Percentiles rank a stretch among this genome's conserved stretches.
These are phyloP conservation scores for Thelonectria discophora DNA, from an alignment of 2,329 filamentous ascomycete genomes.

Conservation along the genomic window DNA sequence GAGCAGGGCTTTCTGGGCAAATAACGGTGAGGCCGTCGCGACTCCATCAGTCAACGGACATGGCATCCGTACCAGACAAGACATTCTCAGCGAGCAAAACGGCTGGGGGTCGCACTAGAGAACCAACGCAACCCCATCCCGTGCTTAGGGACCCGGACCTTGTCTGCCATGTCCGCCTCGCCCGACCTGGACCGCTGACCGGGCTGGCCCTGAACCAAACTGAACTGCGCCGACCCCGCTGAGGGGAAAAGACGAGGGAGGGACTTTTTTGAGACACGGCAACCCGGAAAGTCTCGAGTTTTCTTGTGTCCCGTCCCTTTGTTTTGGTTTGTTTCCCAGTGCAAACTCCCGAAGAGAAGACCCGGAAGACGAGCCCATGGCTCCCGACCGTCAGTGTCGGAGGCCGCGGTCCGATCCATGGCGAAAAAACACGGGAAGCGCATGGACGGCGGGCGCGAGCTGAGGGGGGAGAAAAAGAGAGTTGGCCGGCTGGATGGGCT, in stretches of 20 bases:
- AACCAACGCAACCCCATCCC: slow-evolving; percentile 17
- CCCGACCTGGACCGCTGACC: slow-evolving; percentile 1
- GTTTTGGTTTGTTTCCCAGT: background rate
- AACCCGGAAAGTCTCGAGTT: slow-evolving; percentile 10
- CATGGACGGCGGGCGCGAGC: slow-evolving; percentile 7
- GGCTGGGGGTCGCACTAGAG: slow-evolving; percentile 16
- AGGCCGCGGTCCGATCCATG: slow-evolving; percentile 31
- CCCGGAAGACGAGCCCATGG: slow-evolving; percentile 17
- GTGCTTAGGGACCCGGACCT: slow-evolving; percentile 10
- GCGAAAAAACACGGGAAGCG: slow-evolving; percentile 21
- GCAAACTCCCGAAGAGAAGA: background rate
- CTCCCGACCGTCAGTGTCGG: slow-evolving; percentile 27
- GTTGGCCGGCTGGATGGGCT: too few species aligned
- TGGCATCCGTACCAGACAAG: background rate
- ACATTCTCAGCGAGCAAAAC: background rate
- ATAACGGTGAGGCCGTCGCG: background rate
- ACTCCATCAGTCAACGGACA: background rate
- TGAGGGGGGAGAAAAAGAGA: slow-evolving; percentile 7
- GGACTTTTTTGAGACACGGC: slow-evolving; percentile 15
- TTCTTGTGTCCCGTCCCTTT: background rate
- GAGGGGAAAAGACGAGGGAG: background rate
- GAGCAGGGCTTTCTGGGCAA: background rate
- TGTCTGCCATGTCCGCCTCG: too few species aligned
- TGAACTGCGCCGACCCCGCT: slow-evolving; percentile 7
- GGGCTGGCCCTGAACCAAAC: slow-evolving; percentile 11